Percentiles rank a stretch among this genome's conserved stretches.
phyloP scores from a whole-genome alignment of 495 filamentous ascomycete species.

The Diplogelasinospora grovesii region DNA sequence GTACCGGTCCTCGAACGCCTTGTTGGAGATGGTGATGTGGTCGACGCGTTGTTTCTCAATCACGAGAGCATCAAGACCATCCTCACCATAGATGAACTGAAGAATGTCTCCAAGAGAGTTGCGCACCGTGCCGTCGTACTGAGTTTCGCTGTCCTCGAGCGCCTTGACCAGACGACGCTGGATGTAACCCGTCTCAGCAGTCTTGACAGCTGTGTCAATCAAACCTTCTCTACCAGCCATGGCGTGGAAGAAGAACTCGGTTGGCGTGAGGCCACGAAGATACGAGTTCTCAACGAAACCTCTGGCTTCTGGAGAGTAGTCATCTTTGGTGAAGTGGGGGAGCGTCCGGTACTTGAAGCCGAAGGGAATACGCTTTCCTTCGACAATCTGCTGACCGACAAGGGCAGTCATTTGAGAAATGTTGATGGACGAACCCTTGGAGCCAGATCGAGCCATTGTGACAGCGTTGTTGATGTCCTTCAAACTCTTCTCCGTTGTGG shows the following conservation, averaged over 20 bases:
- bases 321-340: conserved; percentile 98
- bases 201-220: conserved; percentile 99
- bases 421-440: conserved; percentile 97
- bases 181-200: conserved; percentile 97
- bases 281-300: conserved; percentile 99
- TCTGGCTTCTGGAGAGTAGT: conserved; percentile 93
- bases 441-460: conserved; percentile 91
- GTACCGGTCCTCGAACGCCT: conserved; percentile 69
- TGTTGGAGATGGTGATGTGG: conserved; percentile 66
- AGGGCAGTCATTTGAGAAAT: conserved; percentile 99
- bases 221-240: conserved; percentile 99
- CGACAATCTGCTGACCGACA: conserved; percentile 94
- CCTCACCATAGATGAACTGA: conserved; percentile 96
- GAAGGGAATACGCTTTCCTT: conserved; percentile 98
- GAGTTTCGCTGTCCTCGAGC: conserved; percentile 93
- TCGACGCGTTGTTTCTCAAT: conserved; percentile 92
- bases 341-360: conserved; percentile 98
- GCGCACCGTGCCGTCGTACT: conserved; percentile 95
- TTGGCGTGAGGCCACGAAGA: conserved; percentile 87
- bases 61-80: conserved; percentile 81
- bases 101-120: conserved; percentile 96
- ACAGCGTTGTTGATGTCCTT: conserved; percentile 95
- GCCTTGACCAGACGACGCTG: conserved; percentile 97
- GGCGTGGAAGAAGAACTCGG: conserved; percentile 99
- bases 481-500: conserved; percentile 78